Evolutionary conservation across 139 green algal genomes (phyloP), one percentile per base, ranked within the genome.

Genomic region (Parachlorella kessleri): DNA sequence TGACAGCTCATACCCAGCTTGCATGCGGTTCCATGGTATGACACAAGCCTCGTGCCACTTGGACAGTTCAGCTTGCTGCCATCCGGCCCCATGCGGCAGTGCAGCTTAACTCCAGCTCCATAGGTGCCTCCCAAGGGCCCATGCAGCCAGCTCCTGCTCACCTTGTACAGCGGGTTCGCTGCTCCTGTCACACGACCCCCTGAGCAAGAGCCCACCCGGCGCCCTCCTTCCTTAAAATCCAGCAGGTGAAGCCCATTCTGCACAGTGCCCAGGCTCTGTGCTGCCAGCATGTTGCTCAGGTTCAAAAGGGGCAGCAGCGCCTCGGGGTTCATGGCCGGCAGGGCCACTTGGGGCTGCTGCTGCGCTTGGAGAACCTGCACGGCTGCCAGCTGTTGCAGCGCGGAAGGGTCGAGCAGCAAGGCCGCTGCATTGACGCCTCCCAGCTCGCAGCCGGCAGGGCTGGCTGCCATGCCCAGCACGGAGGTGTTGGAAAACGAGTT

Each of bases 121-220:
- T 30, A 70, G 42, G 6, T 64, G 14, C 36, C 28, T 37, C n/a
- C 2, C 3, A 28, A 40, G 41, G 10, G 36, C 28, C 24, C 38
- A 26, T 9, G 28, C 5, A 32, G 10, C 4, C 1, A 24, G 30
- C 66, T 24, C 1, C 38, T 18, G 3, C 81, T 32, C 64, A 82
- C 86, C 80, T 91, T 91, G 81, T 91, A 91, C 28, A 91, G 81
- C 8, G 70, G 54, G 76, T 79, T 65, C 30, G 54, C 9, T 6
- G 78, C 68, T 1, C 78, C 78, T 24, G 70, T 70, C 28, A 54
- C 71, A 6, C 55, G 54, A 2, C 38, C 1, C 4, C 26, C 6
- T 3, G 78, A 9, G 9, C n/a, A 26, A 1, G 37, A 23, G 4
- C 53, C 53, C 10, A 55, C 35, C 30, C 41, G 64, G 33, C 73